These are phyloP conservation scores for Corylus avellana DNA, from an alignment of 306 rosid species.

Conservation along the genomic window DNA sequence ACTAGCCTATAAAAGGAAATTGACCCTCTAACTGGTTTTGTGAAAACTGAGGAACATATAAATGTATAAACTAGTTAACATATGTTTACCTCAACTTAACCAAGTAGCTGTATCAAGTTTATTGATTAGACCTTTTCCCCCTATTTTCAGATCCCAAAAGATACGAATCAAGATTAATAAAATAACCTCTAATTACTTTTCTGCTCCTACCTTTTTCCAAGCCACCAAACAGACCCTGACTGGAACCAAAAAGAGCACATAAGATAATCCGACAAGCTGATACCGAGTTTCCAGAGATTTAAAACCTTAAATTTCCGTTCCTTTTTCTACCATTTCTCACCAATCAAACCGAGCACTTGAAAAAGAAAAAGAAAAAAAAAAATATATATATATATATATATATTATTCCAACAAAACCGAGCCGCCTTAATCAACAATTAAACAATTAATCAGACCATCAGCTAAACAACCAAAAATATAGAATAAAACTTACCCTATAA, in stretches of 20 bases:
- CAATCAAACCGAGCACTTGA: background rate
- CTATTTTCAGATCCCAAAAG: background rate
- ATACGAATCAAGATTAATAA: background rate
- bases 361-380: background rate
- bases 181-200: background rate
- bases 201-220: background rate
- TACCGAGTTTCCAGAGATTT: background rate
- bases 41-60: background rate
- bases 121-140: background rate
- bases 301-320: background rate
- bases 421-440: background rate
- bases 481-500: too few relatives aligned
- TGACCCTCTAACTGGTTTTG: background rate
- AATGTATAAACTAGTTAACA: background rate
- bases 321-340: background rate
- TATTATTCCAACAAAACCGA: background rate
- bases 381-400: background rate
- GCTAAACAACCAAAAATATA: too few relatives aligned
- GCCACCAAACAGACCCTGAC: background rate
- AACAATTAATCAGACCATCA: slow-evolving; percentile 1
- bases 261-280: background rate
- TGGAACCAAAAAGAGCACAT: background rate
- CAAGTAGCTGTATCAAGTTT: background rate
- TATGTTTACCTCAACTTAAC: background rate
- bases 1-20: background rate